Base-by-base conservation (phyloP, 768 basidiomycete genomes). In the Suillus tomentosus region DNA sequence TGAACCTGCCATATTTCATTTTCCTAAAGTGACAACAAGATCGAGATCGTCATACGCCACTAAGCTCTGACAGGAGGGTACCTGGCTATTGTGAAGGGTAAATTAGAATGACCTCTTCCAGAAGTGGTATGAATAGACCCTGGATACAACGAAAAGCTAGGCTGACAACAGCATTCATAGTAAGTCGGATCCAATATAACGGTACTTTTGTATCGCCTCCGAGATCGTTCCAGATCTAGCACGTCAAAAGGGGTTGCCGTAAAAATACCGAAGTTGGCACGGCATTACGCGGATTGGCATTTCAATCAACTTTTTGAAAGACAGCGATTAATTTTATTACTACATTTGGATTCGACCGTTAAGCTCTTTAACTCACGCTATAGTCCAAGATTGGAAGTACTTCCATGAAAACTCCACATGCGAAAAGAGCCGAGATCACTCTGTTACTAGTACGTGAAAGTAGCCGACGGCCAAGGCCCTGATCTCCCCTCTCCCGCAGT, bases 281-380 rank as follows among this genome's bases (percentile, higher is more conserved):
- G 71, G 75, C 68, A 71, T 67, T 66, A 68, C 58, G 65, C 65
- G 64, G 60, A 73, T 71, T 64, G 68, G 66, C 62, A 70, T 48
- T 67, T 60, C 39, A 64, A 54, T 67, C 62, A 60, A 36, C 27
- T 60, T 58, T 61, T 73, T 75, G 22, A 61, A 68, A 68, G 64
- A 62, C 67, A 70, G 71, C 67, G 67, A 67, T 13, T 55, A 53
- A 31, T 53, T 53, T 9, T 53, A 53, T 53, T 53, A 31, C 51
- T 10, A 3, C 4, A 17, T 53, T 34, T 31, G 51, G 70, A 70
- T 71, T 70, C 71, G 72, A 66, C 75, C 76, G 78, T 79, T 79
- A 80, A 73, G 73, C 79, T 80, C 77, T 77, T 79, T 73, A 74
- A 74, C 78, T 79, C 74, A 76, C 73, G 76, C 65, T 68, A 64